phyloP scores from a whole-genome alignment of 768 basidiomycete genomes.

The Butyriboletus loyo region DNA sequence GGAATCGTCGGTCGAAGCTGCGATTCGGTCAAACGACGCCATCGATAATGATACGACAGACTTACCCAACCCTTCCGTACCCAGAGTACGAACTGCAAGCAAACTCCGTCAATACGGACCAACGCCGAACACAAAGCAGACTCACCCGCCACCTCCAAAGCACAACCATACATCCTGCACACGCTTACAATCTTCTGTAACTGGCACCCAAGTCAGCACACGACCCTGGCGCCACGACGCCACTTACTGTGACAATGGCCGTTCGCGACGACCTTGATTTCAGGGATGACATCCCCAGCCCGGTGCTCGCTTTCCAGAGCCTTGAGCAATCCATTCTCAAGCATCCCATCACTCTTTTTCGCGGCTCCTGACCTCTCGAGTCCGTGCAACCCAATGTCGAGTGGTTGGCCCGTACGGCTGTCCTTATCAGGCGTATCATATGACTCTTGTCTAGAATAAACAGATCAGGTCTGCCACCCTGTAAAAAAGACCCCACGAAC shows the following conservation, averaged over 20 bases:
- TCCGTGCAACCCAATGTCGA: slow-evolving; percentile 68
- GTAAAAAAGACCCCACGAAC: slow-evolving; percentile 20
- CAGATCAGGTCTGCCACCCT: neutral
- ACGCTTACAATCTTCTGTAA: slow-evolving; percentile 86
- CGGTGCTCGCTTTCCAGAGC: slow-evolving; percentile 70
- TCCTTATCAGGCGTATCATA: slow-evolving; percentile 70
- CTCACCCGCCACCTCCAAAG: slow-evolving; percentile 82
- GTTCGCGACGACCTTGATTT: slow-evolving; percentile 87
- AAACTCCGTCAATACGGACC: neutral
- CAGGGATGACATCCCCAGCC: slow-evolving; percentile 45
- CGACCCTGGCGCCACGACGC: too few species aligned
- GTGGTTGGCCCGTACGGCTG: slow-evolving; percentile 50
- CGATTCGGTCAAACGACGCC: neutral
- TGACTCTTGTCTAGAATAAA: slow-evolving; percentile 59
- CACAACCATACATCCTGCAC: slow-evolving; percentile 88
- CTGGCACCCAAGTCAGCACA: slow-evolving; percentile 36
- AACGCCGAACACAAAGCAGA: neutral
- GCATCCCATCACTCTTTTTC: slow-evolving; percentile 77
- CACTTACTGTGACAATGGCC: slow-evolving; percentile 83
- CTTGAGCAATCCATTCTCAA: slow-evolving; percentile 72
- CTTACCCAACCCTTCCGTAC: slow-evolving; percentile 73
- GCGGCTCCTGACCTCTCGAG: slow-evolving; percentile 60
- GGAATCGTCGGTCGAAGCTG: slow-evolving; percentile 88
- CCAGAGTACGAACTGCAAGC: slow-evolving; percentile 69
- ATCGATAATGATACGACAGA: neutral